Conservation (phyloP, 2,329 filamentous ascomycete species). For the Ceratocystis cacaofunesta region DNA sequence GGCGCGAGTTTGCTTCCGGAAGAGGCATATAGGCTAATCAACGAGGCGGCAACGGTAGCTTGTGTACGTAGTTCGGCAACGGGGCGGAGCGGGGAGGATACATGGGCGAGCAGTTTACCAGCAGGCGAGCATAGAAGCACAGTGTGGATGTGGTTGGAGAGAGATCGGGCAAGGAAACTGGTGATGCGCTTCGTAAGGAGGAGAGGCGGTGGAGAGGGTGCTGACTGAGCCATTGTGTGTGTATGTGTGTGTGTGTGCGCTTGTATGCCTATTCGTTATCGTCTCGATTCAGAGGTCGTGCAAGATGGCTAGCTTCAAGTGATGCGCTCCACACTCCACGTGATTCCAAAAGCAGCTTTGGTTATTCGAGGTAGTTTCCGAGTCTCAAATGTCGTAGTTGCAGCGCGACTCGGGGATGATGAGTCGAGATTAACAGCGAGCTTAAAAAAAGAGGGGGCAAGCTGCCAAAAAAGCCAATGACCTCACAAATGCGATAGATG, state of each 20-base stretch:
- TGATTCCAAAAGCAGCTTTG: not conserved
- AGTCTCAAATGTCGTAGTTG: not conserved
- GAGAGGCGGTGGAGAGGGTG: slow-evolving; percentile 36
- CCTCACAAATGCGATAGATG: not conserved
- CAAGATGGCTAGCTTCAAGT: not conserved
- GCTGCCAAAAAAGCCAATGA: not conserved
- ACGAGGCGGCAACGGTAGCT: slow-evolving; percentile 47
- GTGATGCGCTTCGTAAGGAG: slow-evolving; percentile 53
- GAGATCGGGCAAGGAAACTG: slow-evolving; percentile 44
- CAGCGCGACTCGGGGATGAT: not conserved
- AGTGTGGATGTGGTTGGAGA: slow-evolving; percentile 42
- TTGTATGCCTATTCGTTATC: not conserved
- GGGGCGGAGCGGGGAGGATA: slow-evolving; percentile 37
- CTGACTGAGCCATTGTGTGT: slow-evolving; percentile 24
- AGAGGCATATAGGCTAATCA: slow-evolving; percentile 43
- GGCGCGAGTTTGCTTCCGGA: slow-evolving; percentile 29
- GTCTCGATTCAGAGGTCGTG: not conserved
- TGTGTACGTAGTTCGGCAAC: slow-evolving; percentile 45
- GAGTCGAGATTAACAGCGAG: not conserved
- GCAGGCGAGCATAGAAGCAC: slow-evolving; percentile 44
- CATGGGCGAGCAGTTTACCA: slow-evolving; percentile 49
- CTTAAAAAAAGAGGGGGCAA: not conserved
- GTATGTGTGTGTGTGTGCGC: not conserved
- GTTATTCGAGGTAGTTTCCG: not conserved
- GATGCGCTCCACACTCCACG: not conserved